Base-by-base conservation (phyloP, 2,329 filamentous ascomycete genomes). In the Fusarium setosum region DNA sequence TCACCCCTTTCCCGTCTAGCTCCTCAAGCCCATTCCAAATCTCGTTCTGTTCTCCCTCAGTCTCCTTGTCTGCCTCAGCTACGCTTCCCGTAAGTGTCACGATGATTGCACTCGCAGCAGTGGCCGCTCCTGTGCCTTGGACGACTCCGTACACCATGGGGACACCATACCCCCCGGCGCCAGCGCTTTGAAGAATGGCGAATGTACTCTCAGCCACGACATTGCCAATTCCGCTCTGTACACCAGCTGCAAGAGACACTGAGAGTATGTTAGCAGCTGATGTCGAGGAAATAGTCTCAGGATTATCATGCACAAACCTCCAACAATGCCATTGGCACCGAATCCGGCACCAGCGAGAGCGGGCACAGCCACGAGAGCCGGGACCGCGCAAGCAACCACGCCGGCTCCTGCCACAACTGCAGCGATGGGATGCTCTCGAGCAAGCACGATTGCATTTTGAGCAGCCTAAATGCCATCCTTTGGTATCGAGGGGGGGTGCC, bases 101-200 rank as follows among this genome's bases (percentile, higher is more conserved):
- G n/a, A n/a, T n/a, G n/a, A n/a, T n/a, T n/a, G n/a, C n/a, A n/a
- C n/a, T n/a, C n/a, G 15, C 12, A 12, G 40, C 42, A 3, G 12
- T 35, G 6, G 52, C 12, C 2, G 18, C 12, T 2, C 37, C 59
- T 1, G 21, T 12, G 10, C 4, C 59, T 23, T 71, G 69, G 13
- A 71, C 51, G 1, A 48, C 63, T 3, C 62, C 62, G 2, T 71
- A 31, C 1, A 75, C 69, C 4, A 44, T 58, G 0, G 68, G 65
- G 4, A 68, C 55, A 2, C 73, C 73, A 11, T 66, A 72, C 1
- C 77, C 77, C 0, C 71, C 75, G 4, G 63, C 65, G 0, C 55
- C 77, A 0, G 75, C 77, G 38, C 75, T 78, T 63, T 77, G 73
- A 0, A 78, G 63, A 3, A 52, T 70, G 2, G 77, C 72, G 20